A percentile compares a stretch with the other conserved stretches of the same genome.
Conservation (phyloP, 768 basidiomycete species). For the Grammothele lineata region DNA sequence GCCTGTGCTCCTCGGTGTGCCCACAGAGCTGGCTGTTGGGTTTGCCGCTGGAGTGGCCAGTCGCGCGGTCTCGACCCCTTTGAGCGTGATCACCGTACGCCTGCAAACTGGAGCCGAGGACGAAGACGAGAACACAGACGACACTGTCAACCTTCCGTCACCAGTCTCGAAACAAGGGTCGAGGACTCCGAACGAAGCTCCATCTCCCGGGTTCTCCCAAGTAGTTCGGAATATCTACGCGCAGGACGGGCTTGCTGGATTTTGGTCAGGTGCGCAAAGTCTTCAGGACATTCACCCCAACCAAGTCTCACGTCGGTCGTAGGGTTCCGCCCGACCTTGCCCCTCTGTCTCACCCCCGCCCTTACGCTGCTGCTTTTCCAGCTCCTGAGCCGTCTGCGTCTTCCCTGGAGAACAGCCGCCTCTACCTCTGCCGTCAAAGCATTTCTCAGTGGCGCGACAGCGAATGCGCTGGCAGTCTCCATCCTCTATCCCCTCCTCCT, state of each 20-base stretch:
- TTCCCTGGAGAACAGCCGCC: slow-evolving; percentile 25
- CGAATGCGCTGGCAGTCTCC: slow-evolving; percentile 45
- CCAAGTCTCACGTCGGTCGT: neutral
- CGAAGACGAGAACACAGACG: slow-evolving; percentile 23
- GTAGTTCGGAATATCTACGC: slow-evolving; percentile 41
- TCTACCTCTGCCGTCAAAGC: slow-evolving; percentile 38
- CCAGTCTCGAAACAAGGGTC: neutral
- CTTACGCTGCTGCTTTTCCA: slow-evolving; percentile 54
- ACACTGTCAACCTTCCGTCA: neutral
- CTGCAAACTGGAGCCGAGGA: slow-evolving; percentile 43
- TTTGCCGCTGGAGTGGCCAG: slow-evolving; percentile 55
- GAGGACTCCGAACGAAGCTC: too few relatives aligned
- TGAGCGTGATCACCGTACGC: slow-evolving; percentile 51
- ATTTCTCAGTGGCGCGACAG: slow-evolving; percentile 53
- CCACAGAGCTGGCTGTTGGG: slow-evolving; percentile 51
- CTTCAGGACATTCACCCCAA: neutral
- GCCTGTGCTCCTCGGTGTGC: slow-evolving; percentile 26
- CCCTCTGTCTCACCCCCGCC: slow-evolving; percentile 53
- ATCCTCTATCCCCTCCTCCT: slow-evolving; percentile 57
- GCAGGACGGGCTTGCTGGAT: slow-evolving; percentile 46
- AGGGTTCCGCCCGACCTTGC: slow-evolving; percentile 49
- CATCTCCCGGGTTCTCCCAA: slow-evolving; percentile 10
- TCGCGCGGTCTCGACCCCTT: slow-evolving; percentile 49
- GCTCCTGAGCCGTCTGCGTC: slow-evolving; percentile 36
- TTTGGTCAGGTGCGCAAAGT: slow-evolving; percentile 46